Percentiles rank a stretch among this genome's conserved stretches.
These are phyloP conservation scores for Naganishia liquefaciens DNA, from an alignment of 1,284 basidiomycete genomes.

Conservation along the genomic window DNA sequence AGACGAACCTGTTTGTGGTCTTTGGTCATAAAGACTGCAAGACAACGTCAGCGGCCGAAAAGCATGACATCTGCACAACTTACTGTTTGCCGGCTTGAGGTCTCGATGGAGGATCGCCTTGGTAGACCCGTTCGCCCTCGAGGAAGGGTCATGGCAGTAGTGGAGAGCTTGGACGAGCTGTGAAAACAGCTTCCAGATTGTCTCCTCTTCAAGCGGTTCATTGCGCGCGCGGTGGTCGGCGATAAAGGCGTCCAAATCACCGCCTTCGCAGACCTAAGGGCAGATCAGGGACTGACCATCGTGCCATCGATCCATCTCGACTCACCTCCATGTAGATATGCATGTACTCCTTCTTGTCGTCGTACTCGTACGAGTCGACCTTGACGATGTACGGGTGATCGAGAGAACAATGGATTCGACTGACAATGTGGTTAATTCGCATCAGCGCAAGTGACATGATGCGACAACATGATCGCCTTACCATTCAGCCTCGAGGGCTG, in stretches of 20 bases:
- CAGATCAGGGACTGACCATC: background rate
- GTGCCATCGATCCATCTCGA: background rate
- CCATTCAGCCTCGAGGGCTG: too few relatives aligned
- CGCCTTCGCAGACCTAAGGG: background rate
- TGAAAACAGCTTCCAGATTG: background rate
- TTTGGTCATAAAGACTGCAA: background rate
- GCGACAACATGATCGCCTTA: too few relatives aligned
- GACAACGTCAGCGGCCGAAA: too few relatives aligned
- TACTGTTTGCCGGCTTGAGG: constrained; percentile 13
- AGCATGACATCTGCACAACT: background rate
- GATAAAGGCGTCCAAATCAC: background rate
- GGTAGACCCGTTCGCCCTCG: background rate
- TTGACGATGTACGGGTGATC: background rate
- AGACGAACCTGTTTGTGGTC: constrained; percentile 1
- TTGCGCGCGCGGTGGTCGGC: too few relatives aligned
- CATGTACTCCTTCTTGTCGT: constrained; percentile 3
- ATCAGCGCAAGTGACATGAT: too few relatives aligned
- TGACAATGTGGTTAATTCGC: background rate
- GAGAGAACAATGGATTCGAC: background rate
- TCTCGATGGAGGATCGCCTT: background rate
- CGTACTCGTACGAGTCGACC: background rate
- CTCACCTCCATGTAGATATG: background rate
- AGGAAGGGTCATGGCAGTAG: background rate
- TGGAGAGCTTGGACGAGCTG: background rate
- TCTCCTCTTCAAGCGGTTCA: background rate